Evolutionary conservation across 768 basidiomycete genomes (phyloP).

Genomic region (Mycena venus): DNA sequence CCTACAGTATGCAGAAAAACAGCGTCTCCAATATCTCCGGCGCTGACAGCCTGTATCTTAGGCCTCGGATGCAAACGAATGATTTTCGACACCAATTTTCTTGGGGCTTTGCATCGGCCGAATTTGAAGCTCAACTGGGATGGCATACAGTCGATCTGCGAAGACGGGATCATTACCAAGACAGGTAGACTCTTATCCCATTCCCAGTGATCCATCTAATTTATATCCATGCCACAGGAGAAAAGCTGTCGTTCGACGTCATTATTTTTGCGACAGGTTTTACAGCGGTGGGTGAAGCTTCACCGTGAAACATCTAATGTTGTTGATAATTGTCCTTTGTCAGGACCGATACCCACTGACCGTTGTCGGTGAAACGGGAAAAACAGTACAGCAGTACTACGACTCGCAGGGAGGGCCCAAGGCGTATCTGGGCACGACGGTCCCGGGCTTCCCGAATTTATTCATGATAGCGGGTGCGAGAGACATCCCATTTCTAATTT

Average conservation of each 20-base stretch:
- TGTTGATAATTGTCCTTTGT: neutral
- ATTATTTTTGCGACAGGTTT: constrained; percentile 59
- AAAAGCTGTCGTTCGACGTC: constrained; percentile 51
- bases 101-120: constrained; percentile 57
- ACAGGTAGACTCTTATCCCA: constrained; percentile 44
- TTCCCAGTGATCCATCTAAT: constrained; percentile 25
- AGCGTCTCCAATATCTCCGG: neutral
- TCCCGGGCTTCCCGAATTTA: constrained; percentile 64
- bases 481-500: constrained; percentile 50
- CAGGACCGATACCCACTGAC: constrained; percentile 52
- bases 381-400: constrained; percentile 56
- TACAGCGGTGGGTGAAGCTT: constrained; percentile 38
- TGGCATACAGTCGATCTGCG: constrained; percentile 52
- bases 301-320: no score
- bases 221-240: constrained; percentile 41
- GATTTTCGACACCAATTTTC: constrained; percentile 62
- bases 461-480: constrained; percentile 54
- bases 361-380: constrained; percentile 43
- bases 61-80: constrained; percentile 69
- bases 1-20: constrained; percentile 53
- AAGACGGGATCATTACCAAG: constrained; percentile 58
- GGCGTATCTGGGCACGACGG: constrained; percentile 58
- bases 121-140: constrained; percentile 65
- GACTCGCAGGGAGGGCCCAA: constrained; percentile 54
- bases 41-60: constrained; percentile 32